These are phyloP conservation scores for Podila horticola DNA, from an alignment of 192 early-diverging fungal genomes.

Conservation along the genomic window DNA sequence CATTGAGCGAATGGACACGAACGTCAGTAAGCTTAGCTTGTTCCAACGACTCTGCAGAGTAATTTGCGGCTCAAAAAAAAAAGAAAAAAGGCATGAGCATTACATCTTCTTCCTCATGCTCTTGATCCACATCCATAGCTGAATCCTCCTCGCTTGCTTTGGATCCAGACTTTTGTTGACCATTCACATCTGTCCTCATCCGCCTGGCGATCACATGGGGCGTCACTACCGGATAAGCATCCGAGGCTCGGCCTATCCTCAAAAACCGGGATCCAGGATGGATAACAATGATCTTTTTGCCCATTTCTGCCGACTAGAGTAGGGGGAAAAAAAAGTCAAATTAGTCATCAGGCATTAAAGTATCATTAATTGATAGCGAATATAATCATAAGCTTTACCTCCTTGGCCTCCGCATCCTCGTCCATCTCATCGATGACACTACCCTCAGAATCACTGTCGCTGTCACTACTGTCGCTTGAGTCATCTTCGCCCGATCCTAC, in stretches of 20 bases:
- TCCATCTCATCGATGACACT: constrained; percentile 46
- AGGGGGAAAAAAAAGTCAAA: background rate
- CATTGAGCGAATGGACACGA: background rate
- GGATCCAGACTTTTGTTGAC: background rate
- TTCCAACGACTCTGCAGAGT: too few species aligned
- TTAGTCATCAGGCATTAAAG: background rate
- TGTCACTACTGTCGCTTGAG: constrained; percentile 21
- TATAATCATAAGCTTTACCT: constrained; percentile 22
- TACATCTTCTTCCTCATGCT: constrained; percentile 40
- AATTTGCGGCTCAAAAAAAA: too few species aligned
- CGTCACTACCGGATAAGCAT: constrained; percentile 79
- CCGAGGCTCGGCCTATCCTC: constrained; percentile 84
- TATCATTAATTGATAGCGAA: background rate
- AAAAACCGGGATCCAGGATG: constrained; percentile 88
- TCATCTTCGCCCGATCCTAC: background rate
- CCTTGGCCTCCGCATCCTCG: constrained; percentile 40
- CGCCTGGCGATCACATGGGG: constrained; percentile 86
- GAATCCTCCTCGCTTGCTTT: constrained; percentile 19
- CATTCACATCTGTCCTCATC: constrained; percentile 25
- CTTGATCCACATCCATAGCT: constrained; percentile 39
- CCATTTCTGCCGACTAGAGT: constrained; percentile 28
- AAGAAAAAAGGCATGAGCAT: too few species aligned
- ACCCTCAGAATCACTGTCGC: constrained; percentile 39
- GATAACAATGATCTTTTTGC: constrained; percentile 81
- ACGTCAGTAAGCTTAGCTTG: too few species aligned